Percentiles rank a stretch among this genome's conserved stretches.
These are phyloP conservation scores for Cladophialophora psammophila DNA, from an alignment of 2,329 filamentous ascomycete genomes.

Conservation along the genomic window DNA sequence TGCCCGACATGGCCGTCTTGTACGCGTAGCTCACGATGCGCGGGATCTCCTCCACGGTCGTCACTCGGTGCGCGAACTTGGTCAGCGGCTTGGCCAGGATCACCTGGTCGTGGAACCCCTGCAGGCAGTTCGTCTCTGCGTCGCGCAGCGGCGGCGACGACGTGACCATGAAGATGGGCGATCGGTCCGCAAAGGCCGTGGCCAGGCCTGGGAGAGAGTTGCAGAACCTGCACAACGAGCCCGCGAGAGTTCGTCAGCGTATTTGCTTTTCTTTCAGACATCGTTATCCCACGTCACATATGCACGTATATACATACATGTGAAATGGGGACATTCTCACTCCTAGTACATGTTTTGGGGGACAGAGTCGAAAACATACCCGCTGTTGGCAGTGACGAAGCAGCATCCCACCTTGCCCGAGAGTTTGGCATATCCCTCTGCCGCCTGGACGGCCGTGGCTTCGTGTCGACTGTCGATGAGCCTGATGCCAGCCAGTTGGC, in stretches of 20 bases:
- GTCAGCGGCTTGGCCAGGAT: slow-evolving; percentile 54
- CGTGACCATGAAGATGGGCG: slow-evolving; percentile 56
- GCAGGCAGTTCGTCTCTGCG: slow-evolving; percentile 56
- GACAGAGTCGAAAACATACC: slow-evolving; percentile 43
- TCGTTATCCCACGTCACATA: not conserved
- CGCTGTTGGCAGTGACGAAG: slow-evolving; percentile 59
- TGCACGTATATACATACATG: not conserved
- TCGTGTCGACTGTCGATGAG: slow-evolving; percentile 58
- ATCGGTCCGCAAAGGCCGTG: slow-evolving; percentile 55
- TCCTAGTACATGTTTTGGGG: not conserved
- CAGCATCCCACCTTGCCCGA: slow-evolving; percentile 54
- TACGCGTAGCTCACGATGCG: slow-evolving; percentile 54
- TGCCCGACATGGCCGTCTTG: slow-evolving; percentile 49
- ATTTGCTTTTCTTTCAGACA: not conserved
- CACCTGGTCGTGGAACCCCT: slow-evolving; percentile 57
- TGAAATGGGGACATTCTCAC: not conserved
- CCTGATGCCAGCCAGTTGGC: slow-evolving; percentile 50
- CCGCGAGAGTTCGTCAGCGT: not conserved
- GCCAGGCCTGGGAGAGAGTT: slow-evolving; percentile 57
- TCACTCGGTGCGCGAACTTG: slow-evolving; percentile 56
- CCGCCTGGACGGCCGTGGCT: slow-evolving; percentile 57
- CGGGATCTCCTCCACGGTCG: slow-evolving; percentile 55
- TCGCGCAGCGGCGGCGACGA: slow-evolving; percentile 55
- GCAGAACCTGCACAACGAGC: slow-evolving; percentile 47
- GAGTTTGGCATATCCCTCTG: slow-evolving; percentile 56